Evolutionary conservation across 2,329 filamentous ascomycete species (phyloP), one percentile per base, ranked within the genome.

Genomic region (Septoria petroselini): DNA sequence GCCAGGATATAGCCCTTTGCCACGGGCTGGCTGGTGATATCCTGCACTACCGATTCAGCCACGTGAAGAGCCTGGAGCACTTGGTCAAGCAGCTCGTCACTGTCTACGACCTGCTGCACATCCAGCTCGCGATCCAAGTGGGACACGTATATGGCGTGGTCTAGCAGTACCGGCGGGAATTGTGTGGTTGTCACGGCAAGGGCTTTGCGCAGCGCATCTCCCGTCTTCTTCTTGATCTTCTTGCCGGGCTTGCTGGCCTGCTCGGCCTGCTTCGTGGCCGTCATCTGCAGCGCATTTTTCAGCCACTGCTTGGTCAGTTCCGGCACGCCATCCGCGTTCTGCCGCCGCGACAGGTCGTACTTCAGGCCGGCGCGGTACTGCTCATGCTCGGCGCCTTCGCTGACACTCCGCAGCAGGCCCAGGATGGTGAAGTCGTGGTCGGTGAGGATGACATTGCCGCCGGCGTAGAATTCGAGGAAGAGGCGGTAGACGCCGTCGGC

Each of bases 401-500:
- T 75, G 1, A 97, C 91, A 56, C 86, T 84, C 48, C 93, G 82
- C 59, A 93, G 75, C 15, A 98, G 72, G 0, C 86, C 83, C 29
- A 97, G 68, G 48, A 97, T 91, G 55, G 85, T 93, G 44, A 91
- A 74, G 18, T 94, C 84, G 42, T 78, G 79, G 65, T 97, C 90
- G 2, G 93, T 95, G 45, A 98, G 76, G 54, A 98, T 88, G 53
- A 98, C 85, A 66, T 98, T 98, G 38, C 93, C 93, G 44, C 88
- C 87, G 1, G 93, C 91, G 67, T 95, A 98, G 73, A 98, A 98
- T 71, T 98, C 93, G 21, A 98, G 74, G 66, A 89, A 96, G 17
- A 98, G 70, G 34, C 85, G 79, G 66, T 94, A 96, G 60, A 84
- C 79, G 8, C 93, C 93, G 74, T 97, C 90, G 3, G 43, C 43